Evolutionary conservation across 441 rosid species (phyloP), one percentile per base, ranked within the genome.

Genomic region (Populus hybrid): DNA sequence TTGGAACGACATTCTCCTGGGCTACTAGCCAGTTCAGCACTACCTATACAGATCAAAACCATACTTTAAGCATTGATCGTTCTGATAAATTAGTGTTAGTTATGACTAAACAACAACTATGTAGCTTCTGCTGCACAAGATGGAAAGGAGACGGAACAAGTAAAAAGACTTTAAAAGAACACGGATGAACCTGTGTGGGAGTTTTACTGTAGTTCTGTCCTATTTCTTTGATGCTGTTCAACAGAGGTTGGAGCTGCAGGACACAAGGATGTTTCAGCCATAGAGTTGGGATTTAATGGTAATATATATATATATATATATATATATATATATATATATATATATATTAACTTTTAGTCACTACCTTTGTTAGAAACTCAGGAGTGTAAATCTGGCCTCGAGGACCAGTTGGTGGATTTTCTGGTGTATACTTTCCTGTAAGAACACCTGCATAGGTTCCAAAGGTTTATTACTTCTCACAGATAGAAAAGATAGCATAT

Each of bases 341-440:
- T 0, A 31, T 1, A 7, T 0, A 9, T 11, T 3, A 21, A 35
- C 11, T 26, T 59, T 10, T 16, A 10, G 9, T n/a, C 9, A 76
- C 83, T 83, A 90, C 98, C 90, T 84, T 86, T 24, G 83, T 86
- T 79, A 95, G 83, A 79, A 90, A 87, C 72, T 94, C 95, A 3
- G 89, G 88, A 71, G 97, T 90, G 82, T 95, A 95, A 61, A 95
- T 87, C 83, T 61, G 84, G 77, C 91, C 89, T 16, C 98, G 92
- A 77, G 98, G 97, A 42, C 98, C 99, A 10, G 90, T 81, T 38
- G 97, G 98, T 72, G 92, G 92, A 78, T 91, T 95, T 79, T 90
- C 89, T 76, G 97, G 95, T 23, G 92, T 92, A 83, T 94, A 95
- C 81, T 95, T 95, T 80, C 99, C 99, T 2, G 99, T 95, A 16